A percentile compares a stretch with the other conserved stretches of the same genome.
These are phyloP conservation scores for Boletus vermiculosoides DNA, from an alignment of 768 basidiomycete genomes.

Conservation along the genomic window DNA sequence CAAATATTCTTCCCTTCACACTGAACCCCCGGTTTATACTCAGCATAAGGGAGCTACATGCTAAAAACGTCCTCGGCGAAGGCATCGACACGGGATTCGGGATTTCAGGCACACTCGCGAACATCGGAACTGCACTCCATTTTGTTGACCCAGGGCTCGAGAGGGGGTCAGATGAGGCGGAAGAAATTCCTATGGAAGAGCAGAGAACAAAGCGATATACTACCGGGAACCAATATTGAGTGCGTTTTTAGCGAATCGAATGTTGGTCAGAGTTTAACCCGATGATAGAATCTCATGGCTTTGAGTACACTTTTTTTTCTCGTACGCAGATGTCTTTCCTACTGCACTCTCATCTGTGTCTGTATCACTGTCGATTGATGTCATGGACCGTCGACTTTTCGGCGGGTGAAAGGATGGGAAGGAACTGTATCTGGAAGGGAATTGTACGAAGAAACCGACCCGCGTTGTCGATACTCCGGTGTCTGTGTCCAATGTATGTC, in stretches of 20 bases:
- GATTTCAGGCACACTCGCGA: neutral
- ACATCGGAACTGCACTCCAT: neutral
- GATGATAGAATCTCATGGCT: neutral
- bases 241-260: neutral
- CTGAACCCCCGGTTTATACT: constrained; percentile 10
- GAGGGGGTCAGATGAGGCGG: neutral
- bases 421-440: too few species aligned
- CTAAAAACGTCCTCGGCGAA: neutral
- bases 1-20: neutral
- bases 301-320: neutral
- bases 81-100: constrained; percentile 8
- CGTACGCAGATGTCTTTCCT: neutral
- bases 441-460: too few species aligned
- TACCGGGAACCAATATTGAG: too few species aligned
- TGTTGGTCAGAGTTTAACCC: neutral
- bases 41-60: constrained; percentile 4
- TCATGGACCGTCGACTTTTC: too few species aligned
- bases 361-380: too few species aligned
- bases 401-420: too few species aligned
- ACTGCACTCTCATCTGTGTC: too few species aligned
- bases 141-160: neutral
- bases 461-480: too few species aligned
- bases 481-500: too few species aligned
- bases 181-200: neutral
- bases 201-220: too few species aligned